These are phyloP conservation scores for Tulasnella sp. DNA, from an alignment of 768 basidiomycete species.

Conservation along the genomic window DNA sequence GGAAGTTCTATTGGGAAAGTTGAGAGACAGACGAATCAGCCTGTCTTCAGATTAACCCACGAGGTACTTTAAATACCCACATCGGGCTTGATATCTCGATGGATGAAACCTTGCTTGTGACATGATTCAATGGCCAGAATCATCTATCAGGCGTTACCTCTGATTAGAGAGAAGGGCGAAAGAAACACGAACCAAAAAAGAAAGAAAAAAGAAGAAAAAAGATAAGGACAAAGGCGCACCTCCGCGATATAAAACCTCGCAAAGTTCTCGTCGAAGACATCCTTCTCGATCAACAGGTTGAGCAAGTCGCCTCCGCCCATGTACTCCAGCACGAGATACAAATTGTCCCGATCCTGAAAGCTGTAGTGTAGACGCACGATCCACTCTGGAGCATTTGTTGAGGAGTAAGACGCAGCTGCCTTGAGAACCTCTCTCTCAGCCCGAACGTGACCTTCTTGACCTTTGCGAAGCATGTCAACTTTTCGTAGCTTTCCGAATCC, in stretches of 20 bases:
- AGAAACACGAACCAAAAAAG: too few relatives aligned
- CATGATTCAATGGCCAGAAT: slow-evolving; percentile 86
- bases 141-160: slow-evolving; percentile 52
- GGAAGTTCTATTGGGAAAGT: slow-evolving; percentile 64
- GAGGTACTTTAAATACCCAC: slow-evolving; percentile 35
- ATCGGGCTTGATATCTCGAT: slow-evolving; percentile 95
- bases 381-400: slow-evolving; percentile 75
- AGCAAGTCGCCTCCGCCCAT: slow-evolving; percentile 97
- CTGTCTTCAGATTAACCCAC: slow-evolving; percentile 20
- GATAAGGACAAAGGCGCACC: slow-evolving; percentile 33
- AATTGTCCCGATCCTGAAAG: slow-evolving; percentile 89
- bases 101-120: slow-evolving; percentile 92
- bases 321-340: slow-evolving; percentile 90
- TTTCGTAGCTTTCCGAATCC: slow-evolving; percentile 75
- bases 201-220: too few relatives aligned
- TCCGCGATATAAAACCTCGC: slow-evolving; percentile 92
- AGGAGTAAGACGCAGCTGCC: slow-evolving; percentile 70
- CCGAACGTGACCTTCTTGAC: slow-evolving; percentile 93
- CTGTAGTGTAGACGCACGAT: slow-evolving; percentile 88
- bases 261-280: slow-evolving; percentile 84
- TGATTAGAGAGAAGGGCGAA: too few relatives aligned
- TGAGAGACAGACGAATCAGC: slow-evolving; percentile 14
- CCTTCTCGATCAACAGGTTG: slow-evolving; percentile 86
- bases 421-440: slow-evolving; percentile 91
- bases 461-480: slow-evolving; percentile 88